Evolutionary conservation across 1,139 yeast species (phyloP), one percentile per base, ranked within the genome.

Genomic region (Yamadazyma atlantica): DNA sequence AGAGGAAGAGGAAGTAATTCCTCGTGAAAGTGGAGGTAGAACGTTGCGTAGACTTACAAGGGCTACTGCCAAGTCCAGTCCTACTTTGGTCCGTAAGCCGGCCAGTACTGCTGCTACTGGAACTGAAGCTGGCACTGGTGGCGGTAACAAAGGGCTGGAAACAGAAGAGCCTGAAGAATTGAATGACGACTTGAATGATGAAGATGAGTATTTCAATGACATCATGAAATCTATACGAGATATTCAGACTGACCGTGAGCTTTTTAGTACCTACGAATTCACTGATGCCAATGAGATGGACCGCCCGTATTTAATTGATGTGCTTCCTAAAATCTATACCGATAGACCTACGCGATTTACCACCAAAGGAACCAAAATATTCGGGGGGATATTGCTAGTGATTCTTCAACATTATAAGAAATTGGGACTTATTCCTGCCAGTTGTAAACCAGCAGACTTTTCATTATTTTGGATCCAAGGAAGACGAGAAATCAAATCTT

Each of bases 381-480:
- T 59, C 41, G 46, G 48, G 1, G 41, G 41, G 19, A 53, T 57
- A 11, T 17, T 55, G 11, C 38, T 43, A 25, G 39, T 47, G 24
- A 49, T 53, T 1, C 35, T 54, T 3, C 45, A 43, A 16, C 48
- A 55, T 32, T 60, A 55, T 40, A 43, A 50, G 33, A 40, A 29
- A 8, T 33, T 34, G 1, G 18, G 13, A 4, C 41, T 25, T 22
- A 32, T 39, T 24, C 54, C 37, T 18, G 26, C n/a, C 26, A 33
- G 11, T 42, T 45, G 35, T 21, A 44, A 23, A 35, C 43, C 27
- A 11, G 43, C 45, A 2, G 33, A 49, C 3, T 52, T 60, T 2
- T 46, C 60, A 1, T 51, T 71, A 34, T 57, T 69, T 3, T 71
- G 76, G 76, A 53, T 69, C 3, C 71, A 67, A 34, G 75, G 75